phyloP scores from a whole-genome alignment of 345 rosid genomes.

The Mangifera indica region DNA sequence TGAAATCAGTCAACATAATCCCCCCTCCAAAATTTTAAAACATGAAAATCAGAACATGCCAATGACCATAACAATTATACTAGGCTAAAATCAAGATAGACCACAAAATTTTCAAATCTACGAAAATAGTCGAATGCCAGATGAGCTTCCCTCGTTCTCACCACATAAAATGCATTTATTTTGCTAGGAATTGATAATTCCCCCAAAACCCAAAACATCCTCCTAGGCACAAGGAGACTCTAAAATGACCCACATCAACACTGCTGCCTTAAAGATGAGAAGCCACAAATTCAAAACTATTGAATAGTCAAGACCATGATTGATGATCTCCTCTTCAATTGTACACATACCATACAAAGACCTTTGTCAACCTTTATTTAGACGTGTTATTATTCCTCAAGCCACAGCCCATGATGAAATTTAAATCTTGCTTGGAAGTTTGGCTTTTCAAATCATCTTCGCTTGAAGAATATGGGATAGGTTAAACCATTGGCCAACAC shows the following conservation, averaged over 20 bases:
- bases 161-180: background rate
- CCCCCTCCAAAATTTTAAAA: background rate
- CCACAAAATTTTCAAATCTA: background rate
- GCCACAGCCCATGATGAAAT: too few species aligned
- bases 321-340: too few species aligned
- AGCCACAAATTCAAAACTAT: background rate
- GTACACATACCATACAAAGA: too few species aligned
- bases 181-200: background rate
- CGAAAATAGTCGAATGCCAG: background rate
- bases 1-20: background rate
- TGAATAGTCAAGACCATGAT: background rate
- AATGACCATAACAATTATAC: background rate
- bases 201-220: background rate
- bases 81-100: background rate
- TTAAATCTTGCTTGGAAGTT: too few species aligned
- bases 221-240: background rate
- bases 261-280: background rate
- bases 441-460: too few species aligned
- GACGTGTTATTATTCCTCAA: too few species aligned
- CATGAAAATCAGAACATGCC: background rate
- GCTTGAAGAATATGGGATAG: background rate
- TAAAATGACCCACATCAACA: background rate
- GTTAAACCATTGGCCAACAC: background rate
- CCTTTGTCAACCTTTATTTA: too few species aligned
- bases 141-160: background rate